Evolutionary conservation across 306 rosid species (phyloP), one percentile per base, ranked within the genome.

Genomic region (Leucaena leucocephala): DNA sequence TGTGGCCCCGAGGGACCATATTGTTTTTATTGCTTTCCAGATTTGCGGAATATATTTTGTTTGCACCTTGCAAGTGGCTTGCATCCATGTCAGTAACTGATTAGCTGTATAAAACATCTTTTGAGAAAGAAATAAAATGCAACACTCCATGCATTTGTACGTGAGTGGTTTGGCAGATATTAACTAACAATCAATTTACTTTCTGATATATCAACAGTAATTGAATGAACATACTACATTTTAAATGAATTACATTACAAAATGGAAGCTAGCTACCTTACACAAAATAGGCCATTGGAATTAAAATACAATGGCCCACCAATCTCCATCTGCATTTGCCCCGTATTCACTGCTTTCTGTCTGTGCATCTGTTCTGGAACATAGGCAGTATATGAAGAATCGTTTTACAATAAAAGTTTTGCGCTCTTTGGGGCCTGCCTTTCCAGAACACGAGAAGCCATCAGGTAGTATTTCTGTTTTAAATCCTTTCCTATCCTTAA

Each of bases 11-110:
- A 68, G 72, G 50, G 72, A 68, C 72, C 54, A 42, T 42, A 5
- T 21, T 19, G 38, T 43, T 68, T 68, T 42, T 19, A 42, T 42
- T 68, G 52, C 73, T 44, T 5, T 3, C 55, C 73, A 19, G 38
- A 68, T 43, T 43, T 68, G 5, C 19, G 17, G 21, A 43, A 14
- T 1, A 2, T 22, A 15, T 66, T 16, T 66, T n/a, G 33, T 66
- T n/a, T 66, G 71, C 48, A 38, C 34, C 21, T 65, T 65, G 44
- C 69, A 36, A 64, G 69, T 64, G 45, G 45, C 45, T 16, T 64
- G 14, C 70, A 38, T 65, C 70, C 33, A 17, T 65, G 22, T 65
- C 13, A n/a, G 46, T 65, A 36, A 16, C 45, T 14, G 10, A 35
- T 64, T 36, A 7, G 69, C 7, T 7, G 21, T 16, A 7, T 36